phyloP scores from a whole-genome alignment of 139 green algal species.

The Pleodorina starrii region DNA sequence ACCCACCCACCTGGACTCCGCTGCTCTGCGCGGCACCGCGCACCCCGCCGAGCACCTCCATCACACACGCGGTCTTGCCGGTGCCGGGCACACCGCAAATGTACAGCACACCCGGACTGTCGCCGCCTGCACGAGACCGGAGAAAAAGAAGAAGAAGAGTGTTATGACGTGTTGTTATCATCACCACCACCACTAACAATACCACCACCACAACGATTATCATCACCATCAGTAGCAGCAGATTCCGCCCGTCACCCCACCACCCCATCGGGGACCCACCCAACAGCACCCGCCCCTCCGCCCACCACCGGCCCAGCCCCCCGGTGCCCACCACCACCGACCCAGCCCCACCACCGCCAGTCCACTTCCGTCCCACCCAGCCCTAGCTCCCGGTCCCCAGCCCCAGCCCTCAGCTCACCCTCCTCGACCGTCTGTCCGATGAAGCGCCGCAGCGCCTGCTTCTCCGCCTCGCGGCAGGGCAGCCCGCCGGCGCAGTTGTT shows the following conservation, averaged over 20 bases:
- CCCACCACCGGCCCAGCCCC: no score
- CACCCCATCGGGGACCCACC: no score
- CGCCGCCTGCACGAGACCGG: conserved; percentile 45
- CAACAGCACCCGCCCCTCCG: no score
- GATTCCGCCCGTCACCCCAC: no score
- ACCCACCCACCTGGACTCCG: conserved; percentile 77
- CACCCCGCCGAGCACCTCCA: conserved; percentile 72
- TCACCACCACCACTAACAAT: no score
- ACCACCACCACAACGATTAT: no score
- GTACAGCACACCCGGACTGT: conserved; percentile 87
- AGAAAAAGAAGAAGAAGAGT: not conserved
- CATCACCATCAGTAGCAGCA: no score
- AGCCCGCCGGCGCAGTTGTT: conserved; percentile 58
- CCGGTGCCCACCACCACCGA: no score
- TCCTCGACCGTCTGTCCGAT: conserved; percentile 70
- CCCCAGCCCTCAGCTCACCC: conserved; percentile 60
- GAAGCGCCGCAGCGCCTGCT: conserved; percentile 73
- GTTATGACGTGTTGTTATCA: no score
- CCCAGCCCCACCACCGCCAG: no score
- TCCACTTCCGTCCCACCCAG: no score
- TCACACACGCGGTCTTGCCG: conserved; percentile 96
- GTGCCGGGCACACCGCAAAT: conserved; percentile 97
- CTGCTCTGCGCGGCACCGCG: conserved; percentile 25
- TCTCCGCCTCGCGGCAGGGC: conserved; percentile 90
- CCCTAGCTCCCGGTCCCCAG: no score